Conservation (phyloP, 257 asterid genomes). For the Rubia yunnanensis region DNA sequence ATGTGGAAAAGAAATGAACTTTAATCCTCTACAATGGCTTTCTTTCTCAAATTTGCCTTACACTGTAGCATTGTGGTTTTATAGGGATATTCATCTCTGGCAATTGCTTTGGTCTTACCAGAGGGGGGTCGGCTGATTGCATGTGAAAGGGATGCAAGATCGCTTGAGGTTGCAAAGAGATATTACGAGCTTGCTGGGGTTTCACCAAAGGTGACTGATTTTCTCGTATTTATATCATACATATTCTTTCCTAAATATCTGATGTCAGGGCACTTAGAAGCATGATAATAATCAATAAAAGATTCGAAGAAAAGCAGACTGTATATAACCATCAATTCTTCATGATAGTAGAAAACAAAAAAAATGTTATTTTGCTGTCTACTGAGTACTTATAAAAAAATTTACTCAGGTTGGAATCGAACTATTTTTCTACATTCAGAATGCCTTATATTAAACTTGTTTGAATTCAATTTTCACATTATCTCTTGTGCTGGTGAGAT, state of each 20-base stretch:
- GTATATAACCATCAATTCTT: background rate
- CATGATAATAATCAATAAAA: background rate
- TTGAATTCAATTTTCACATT: background rate
- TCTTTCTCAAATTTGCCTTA: slow-evolving; percentile 3
- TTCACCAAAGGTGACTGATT: slow-evolving; percentile 54
- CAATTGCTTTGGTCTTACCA: slow-evolving; percentile 79
- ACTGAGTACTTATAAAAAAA: background rate
- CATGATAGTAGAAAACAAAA: background rate
- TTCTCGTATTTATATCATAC: too few relatives aligned
- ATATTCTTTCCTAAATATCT: background rate
- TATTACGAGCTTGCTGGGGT: slow-evolving; percentile 81
- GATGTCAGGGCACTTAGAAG: background rate
- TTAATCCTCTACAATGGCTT: background rate
- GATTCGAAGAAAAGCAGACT: background rate
- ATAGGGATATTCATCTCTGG: slow-evolving; percentile 96
- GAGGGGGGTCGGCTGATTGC: slow-evolving; percentile 75
- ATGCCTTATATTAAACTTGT: background rate
- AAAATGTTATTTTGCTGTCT: background rate
- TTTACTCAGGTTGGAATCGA: background rate
- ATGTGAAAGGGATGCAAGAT: slow-evolving; percentile 71
- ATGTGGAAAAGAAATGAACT: background rate
- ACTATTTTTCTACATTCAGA: background rate
- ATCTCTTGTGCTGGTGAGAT: background rate
- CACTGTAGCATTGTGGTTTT: background rate
- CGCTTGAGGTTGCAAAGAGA: slow-evolving; percentile 70